A percentile compares a stretch with the other conserved stretches of the same genome.
Evolutionary conservation across 2,329 filamentous ascomycete genomes (phyloP).

Genomic region (Catunica adiposa): DNA sequence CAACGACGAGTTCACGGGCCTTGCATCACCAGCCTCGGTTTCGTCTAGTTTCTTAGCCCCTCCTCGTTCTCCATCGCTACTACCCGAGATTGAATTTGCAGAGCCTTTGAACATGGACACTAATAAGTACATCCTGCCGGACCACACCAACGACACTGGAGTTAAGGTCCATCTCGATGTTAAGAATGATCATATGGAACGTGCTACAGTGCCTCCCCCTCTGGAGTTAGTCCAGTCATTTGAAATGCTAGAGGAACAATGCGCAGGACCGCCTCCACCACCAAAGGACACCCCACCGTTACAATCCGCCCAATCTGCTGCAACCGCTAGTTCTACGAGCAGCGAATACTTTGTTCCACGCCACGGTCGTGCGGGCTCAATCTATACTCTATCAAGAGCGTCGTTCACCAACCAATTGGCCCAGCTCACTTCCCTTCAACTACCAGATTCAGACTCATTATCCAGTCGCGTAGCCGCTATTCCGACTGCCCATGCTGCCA

Average conservation of each 20-base stretch:
- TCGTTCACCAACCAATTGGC: constrained; percentile 89
- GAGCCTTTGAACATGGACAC: constrained; percentile 48
- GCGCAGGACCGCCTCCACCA: constrained; percentile 3
- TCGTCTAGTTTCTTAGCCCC: constrained; percentile 15
- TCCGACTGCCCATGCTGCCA: constrained; percentile 67
- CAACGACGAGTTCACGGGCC: constrained; percentile 15
- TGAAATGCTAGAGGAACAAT: not conserved
- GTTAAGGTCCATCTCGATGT: constrained; percentile 44
- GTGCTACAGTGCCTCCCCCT: constrained; percentile 28
- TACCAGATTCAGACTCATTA: constrained; percentile 72
- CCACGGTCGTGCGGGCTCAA: constrained; percentile 59
- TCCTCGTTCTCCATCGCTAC: constrained; percentile 21
- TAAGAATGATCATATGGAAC: constrained; percentile 40
- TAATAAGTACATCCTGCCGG: constrained; percentile 57
- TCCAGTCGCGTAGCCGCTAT: constrained; percentile 73
- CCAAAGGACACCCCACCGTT: constrained; percentile 37
- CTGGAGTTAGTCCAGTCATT: constrained; percentile 23
- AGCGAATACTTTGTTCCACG: constrained; percentile 47
- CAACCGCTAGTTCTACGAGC: not conserved
- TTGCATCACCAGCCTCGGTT: constrained; percentile 7
- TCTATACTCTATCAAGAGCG: constrained; percentile 81
- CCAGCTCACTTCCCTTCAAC: constrained; percentile 74
- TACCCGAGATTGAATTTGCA: constrained; percentile 36
- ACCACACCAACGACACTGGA: constrained; percentile 52
- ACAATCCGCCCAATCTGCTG: constrained; percentile 12